Base-by-base conservation (phyloP, 169 alveolate genomes). In the Fabrea salina region DNA sequence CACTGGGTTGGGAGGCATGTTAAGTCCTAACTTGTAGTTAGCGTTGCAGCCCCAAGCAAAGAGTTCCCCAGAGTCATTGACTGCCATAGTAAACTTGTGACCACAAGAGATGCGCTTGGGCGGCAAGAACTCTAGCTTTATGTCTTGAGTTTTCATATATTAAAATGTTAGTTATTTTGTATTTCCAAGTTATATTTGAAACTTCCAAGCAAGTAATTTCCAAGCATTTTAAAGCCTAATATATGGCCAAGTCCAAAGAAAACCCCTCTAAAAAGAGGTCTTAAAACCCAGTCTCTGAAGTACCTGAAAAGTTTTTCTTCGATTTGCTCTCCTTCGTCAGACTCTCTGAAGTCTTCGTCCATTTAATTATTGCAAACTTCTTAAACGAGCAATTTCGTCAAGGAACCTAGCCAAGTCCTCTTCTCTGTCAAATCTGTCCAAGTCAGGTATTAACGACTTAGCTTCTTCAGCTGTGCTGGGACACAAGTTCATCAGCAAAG, bases 11-110 rank as follows among this genome's bases (percentile, higher is more conserved):
- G 57, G 78, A 22, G 64, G 64, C 0, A 44, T 13, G 57, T 37
- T 30, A 43, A 47, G 74, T 5, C 94, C 96, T 37, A 92, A 81
- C 79, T 92, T 85, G 0, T 93, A 95, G 71, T 87, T 86, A 41
- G 76, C 79, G 5, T 85, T 89, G 70, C 90, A 85, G n/a, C 96
- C 96, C 94, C 96, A 92, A 50, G 93, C 87, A 82, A 80, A 89
- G 44, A 84, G 82, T 66, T 82, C 82, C 19, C 95, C 95, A 50
- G 76, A 82, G 3, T 77, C 86, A 57, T 66, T 58, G 37, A 88
- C 56, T 16, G 94, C 95, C 25, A 89, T 83, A 32, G 95, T 80
- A 76, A 89, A 93, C 30, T 89, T 82, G 68, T 89, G 93, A 5
- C 95, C 94, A 41, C 91, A 85, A 19, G 91, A 77, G 13, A 92